phyloP scores from a whole-genome alignment of 2,329 filamentous ascomycete species.

The Neopestalotiopsis sp. region DNA sequence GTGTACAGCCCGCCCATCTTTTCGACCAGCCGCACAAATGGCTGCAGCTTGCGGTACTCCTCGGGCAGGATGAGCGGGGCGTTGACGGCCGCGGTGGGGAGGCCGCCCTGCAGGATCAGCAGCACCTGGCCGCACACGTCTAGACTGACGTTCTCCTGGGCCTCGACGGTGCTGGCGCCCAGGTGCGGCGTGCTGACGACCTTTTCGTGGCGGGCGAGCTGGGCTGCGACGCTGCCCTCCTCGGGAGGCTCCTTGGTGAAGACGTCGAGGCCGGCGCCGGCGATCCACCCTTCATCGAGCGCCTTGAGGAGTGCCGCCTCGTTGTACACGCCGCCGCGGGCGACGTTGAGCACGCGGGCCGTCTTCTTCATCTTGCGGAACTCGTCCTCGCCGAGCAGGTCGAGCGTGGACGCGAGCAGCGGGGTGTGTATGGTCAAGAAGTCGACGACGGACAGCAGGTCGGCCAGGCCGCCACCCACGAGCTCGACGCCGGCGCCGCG shows the following conservation, averaged over 20 bases:
- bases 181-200: slow-evolving; percentile 82
- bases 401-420: slow-evolving; percentile 76
- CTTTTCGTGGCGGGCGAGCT: slow-evolving; percentile 70
- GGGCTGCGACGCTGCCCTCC: slow-evolving; percentile 62
- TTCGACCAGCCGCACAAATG: slow-evolving; percentile 78
- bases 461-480: slow-evolving; percentile 57
- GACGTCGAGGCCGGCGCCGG: slow-evolving; percentile 80
- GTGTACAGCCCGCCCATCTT: slow-evolving; percentile 82
- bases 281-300: slow-evolving; percentile 72
- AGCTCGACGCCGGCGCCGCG: slow-evolving; percentile 70
- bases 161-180: slow-evolving; percentile 80
- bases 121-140: slow-evolving; percentile 84
- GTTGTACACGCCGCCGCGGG: slow-evolving; percentile 80
- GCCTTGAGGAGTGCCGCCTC: slow-evolving; percentile 75
- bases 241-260: slow-evolving; percentile 77
- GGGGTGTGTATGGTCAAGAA: slow-evolving; percentile 85
- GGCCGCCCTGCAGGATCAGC: slow-evolving; percentile 72
- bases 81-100: slow-evolving; percentile 80
- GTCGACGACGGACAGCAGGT: slow-evolving; percentile 71
- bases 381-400: slow-evolving; percentile 73
- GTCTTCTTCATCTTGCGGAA: slow-evolving; percentile 75
- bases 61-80: slow-evolving; percentile 82
- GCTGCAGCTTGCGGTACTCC: slow-evolving; percentile 78
- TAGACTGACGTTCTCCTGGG: slow-evolving; percentile 82
- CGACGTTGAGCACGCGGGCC: slow-evolving; percentile 79